Evolutionary conservation across 306 rosid species (phyloP).

Genomic region (Cercis canadensis): DNA sequence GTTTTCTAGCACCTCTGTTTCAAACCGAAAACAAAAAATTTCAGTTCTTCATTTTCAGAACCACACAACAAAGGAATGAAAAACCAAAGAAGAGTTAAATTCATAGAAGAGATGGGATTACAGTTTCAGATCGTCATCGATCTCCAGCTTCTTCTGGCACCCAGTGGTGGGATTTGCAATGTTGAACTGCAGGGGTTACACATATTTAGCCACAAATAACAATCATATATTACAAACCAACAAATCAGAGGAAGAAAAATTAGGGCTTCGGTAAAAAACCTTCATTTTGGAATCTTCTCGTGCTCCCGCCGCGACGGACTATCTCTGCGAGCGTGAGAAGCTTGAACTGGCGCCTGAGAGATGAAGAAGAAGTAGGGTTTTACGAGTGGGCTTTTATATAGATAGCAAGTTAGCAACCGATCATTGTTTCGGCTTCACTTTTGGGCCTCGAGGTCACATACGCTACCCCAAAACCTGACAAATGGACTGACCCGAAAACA

Average conservation of each 20-base stretch:
- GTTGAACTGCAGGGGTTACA: conserved; percentile 35
- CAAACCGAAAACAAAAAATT: too few species aligned
- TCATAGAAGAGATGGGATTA: conserved; percentile 10
- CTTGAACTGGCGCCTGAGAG: too few species aligned
- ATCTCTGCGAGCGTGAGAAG: too few species aligned
- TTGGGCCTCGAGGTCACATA: too few species aligned
- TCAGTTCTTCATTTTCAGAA: too few species aligned
- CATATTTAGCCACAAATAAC: neutral
- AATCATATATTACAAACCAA: neutral
- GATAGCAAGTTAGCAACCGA: too few species aligned
- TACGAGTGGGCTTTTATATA: too few species aligned
- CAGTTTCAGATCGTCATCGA: conserved; percentile 46
- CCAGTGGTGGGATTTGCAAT: conserved; percentile 47
- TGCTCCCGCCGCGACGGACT: conserved; percentile 18
- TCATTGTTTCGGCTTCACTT: too few species aligned
- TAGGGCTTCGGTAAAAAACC: conserved; percentile 20
- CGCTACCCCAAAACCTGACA: too few species aligned
- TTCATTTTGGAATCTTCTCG: conserved; percentile 37
- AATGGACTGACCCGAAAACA: too few species aligned
- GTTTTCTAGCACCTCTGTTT: too few species aligned
- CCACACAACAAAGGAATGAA: too few species aligned
- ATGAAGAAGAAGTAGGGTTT: conserved; percentile 28
- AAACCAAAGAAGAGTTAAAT: neutral
- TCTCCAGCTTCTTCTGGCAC: conserved; percentile 49
- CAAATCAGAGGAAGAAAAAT: neutral